Percentiles rank a stretch among this genome's conserved stretches.
Conservation (phyloP, 1,139 yeast genomes). For the Saccharomycopsis crataegensis region DNA sequence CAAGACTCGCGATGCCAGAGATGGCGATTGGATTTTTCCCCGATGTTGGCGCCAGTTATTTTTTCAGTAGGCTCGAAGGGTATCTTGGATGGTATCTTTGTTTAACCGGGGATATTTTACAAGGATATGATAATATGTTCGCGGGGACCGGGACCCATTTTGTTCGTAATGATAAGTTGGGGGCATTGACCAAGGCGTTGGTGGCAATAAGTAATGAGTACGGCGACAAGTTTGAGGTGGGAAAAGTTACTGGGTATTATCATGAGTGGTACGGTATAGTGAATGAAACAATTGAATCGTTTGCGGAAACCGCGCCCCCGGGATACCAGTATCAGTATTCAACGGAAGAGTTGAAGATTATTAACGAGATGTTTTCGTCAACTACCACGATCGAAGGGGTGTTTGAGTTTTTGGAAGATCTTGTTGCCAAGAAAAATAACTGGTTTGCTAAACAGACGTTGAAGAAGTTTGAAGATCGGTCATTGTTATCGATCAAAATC, state of each 20-base stretch:
- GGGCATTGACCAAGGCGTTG: slow-evolving; percentile 56
- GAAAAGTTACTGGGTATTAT: neutral
- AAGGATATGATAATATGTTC: slow-evolving; percentile 72
- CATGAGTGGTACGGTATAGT: slow-evolving; percentile 34
- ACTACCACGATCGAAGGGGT: slow-evolving; percentile 52
- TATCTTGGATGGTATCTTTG: slow-evolving; percentile 81
- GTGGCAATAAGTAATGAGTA: slow-evolving; percentile 34
- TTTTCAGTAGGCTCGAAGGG: slow-evolving; percentile 70
- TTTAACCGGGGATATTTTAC: slow-evolving; percentile 71
- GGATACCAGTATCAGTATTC: slow-evolving; percentile 54
- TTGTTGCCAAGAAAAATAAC: slow-evolving; percentile 18
- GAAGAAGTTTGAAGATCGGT: slow-evolving; percentile 49
- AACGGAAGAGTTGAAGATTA: slow-evolving; percentile 47
- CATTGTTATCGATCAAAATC: slow-evolving; percentile 71
- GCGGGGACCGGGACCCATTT: slow-evolving; percentile 91
- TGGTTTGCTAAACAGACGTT: slow-evolving; percentile 55
- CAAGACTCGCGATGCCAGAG: slow-evolving; percentile 96
- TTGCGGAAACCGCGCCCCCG: slow-evolving; percentile 58
- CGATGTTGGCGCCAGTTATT: slow-evolving; percentile 91
- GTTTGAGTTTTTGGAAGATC: slow-evolving; percentile 43
- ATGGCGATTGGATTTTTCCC: slow-evolving; percentile 96
- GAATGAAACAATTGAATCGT: slow-evolving; percentile 69
- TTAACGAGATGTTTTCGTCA: slow-evolving; percentile 61
- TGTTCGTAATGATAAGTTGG: slow-evolving; percentile 58
- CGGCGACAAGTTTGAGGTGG: neutral